A percentile compares a stretch with the other conserved stretches of the same genome.
phyloP scores from a whole-genome alignment of 345 rosid species.

The Durio zibethinus region DNA sequence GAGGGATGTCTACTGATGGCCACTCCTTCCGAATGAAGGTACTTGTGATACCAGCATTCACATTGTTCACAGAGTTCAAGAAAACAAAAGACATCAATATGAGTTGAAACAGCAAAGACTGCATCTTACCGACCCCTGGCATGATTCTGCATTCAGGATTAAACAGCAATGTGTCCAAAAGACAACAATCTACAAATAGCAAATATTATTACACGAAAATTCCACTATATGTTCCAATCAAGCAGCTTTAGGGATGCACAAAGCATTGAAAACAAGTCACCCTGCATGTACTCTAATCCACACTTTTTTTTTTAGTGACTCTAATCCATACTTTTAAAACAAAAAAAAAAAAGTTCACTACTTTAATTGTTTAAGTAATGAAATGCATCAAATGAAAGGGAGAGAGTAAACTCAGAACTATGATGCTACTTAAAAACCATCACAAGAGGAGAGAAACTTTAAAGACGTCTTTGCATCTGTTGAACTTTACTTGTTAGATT shows the following conservation, averaged over 20 bases:
- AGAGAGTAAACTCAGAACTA: background rate
- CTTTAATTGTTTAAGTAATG: background rate
- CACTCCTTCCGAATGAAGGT: slow-evolving; percentile 64
- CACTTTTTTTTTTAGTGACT: background rate
- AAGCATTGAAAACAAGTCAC: background rate
- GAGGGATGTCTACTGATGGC: slow-evolving; percentile 85
- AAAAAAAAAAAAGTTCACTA: background rate
- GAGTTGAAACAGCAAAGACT: slow-evolving; percentile 19
- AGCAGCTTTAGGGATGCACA: background rate
- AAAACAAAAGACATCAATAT: slow-evolving; percentile 28
- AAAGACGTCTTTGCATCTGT: background rate
- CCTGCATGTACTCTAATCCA: background rate
- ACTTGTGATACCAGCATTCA: slow-evolving; percentile 66
- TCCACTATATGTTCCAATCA: background rate
- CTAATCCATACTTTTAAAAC: background rate
- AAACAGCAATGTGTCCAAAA: background rate
- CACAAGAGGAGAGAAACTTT: background rate
- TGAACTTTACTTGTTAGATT: background rate
- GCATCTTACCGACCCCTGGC: slow-evolving; percentile 26
- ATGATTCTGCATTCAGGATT: slow-evolving; percentile 18
- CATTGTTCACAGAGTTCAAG: slow-evolving; percentile 35
- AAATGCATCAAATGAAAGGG: background rate
- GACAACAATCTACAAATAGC: background rate
- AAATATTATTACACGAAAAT: background rate
- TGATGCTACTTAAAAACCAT: background rate